Conservation (phyloP, 2,329 filamentous ascomycete species). For the Xylaria sp. region DNA sequence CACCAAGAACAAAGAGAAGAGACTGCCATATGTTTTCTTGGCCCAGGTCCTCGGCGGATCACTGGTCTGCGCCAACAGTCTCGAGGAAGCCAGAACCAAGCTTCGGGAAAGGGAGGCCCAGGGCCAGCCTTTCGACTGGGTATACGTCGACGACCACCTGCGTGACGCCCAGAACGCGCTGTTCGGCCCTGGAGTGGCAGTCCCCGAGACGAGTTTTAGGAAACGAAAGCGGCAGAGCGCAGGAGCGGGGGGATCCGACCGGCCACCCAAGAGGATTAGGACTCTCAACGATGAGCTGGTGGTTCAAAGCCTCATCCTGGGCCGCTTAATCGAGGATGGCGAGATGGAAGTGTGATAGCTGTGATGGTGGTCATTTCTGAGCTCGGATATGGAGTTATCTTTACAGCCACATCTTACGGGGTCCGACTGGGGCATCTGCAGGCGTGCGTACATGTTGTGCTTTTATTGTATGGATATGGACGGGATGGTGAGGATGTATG, state of each 20-base stretch:
- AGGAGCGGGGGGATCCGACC: constrained; percentile 37
- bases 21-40: constrained; percentile 77
- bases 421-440: constrained; percentile 15
- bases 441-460: constrained; percentile 16
- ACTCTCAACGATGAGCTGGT: constrained; percentile 85
- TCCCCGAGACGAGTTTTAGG: constrained; percentile 42
- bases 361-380: background rate
- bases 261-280: constrained; percentile 56
- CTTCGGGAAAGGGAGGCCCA: constrained; percentile 55
- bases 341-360: constrained; percentile 42
- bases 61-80: constrained; percentile 66
- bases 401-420: constrained; percentile 4
- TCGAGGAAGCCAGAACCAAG: constrained; percentile 64
- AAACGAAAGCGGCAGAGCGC: constrained; percentile 49
- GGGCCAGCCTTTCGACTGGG: constrained; percentile 67
- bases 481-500: constrained; percentile 6
- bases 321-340: constrained; percentile 70
- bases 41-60: constrained; percentile 76
- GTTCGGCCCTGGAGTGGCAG: constrained; percentile 35
- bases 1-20: constrained; percentile 63
- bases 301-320: constrained; percentile 89
- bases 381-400: constrained; percentile 5
- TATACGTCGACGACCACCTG: constrained; percentile 72
- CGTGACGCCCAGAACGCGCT: constrained; percentile 57
- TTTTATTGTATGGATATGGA: constrained; percentile 4